Evolutionary conservation across 2,329 filamentous ascomycete species (phyloP).

Genomic region (Knoxdaviesia proteae): DNA sequence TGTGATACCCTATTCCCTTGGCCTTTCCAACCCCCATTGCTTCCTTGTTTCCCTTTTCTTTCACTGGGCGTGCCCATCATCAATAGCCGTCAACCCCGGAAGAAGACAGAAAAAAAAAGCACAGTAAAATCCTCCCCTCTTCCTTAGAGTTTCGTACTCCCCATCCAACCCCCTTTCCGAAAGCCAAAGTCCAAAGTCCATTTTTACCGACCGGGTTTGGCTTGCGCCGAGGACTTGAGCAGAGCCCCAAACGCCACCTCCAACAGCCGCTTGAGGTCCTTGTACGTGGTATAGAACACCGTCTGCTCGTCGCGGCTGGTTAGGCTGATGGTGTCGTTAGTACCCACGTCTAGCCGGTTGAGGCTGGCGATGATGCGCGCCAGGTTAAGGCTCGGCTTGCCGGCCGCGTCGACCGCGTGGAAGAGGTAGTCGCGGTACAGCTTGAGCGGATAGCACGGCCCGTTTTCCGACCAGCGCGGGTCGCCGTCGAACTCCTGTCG

Average conservation of each 20-base stretch:
- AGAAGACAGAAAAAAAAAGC: no score
- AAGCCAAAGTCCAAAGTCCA: slow-evolving; percentile 1
- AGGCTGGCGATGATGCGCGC: slow-evolving; percentile 72
- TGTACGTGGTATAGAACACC: slow-evolving; percentile 72
- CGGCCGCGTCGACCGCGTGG: slow-evolving; percentile 76
- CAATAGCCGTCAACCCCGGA: no score
- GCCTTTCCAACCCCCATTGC: no score
- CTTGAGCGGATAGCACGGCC: slow-evolving; percentile 80
- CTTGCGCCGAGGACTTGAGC: slow-evolving; percentile 21
- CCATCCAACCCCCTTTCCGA: slow-evolving; percentile 1
- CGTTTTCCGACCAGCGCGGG: slow-evolving; percentile 70
- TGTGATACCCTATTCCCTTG: no score
- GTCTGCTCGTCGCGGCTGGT: slow-evolving; percentile 82
- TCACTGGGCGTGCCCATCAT: no score
- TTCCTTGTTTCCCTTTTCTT: no score
- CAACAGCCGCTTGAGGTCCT: slow-evolving; percentile 57
- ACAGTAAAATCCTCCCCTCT: no score
- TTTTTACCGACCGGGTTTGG: slow-evolving; percentile 6
- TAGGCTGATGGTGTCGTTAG: slow-evolving; percentile 67
- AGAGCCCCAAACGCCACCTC: slow-evolving; percentile 36
- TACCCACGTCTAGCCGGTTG: slow-evolving; percentile 82
- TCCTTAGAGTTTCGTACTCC: not conserved
- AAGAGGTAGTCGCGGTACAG: slow-evolving; percentile 95
- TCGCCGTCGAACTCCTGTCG: slow-evolving; percentile 68
- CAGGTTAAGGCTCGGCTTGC: slow-evolving; percentile 65